Conservation (phyloP, 2,329 filamentous ascomycete species). For the Exophiala sideris region DNA sequence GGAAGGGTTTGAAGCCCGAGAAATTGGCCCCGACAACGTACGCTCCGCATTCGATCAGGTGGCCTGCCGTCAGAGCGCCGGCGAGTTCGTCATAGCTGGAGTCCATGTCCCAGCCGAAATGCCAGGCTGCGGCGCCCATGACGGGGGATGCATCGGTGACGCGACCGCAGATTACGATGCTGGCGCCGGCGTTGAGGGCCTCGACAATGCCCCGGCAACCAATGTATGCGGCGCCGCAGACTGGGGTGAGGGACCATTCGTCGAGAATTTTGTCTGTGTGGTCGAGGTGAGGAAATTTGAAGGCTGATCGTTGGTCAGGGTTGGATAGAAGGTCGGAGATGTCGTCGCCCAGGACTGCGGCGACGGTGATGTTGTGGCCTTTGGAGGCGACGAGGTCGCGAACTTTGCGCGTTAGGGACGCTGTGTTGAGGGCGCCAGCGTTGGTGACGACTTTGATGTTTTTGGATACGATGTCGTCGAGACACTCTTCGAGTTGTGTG, state of each 20-base stretch:
- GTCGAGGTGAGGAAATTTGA: not conserved
- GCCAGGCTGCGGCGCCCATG: constrained; percentile 28
- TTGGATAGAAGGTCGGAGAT: not conserved
- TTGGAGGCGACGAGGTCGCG: not conserved
- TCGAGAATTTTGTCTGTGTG: not conserved
- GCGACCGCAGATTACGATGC: constrained; percentile 34
- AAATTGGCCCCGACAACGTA: constrained; percentile 25
- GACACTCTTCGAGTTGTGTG: constrained; percentile 16
- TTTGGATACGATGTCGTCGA: constrained; percentile 8
- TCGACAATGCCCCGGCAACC: constrained; percentile 43
- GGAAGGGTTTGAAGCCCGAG: constrained; percentile 37
- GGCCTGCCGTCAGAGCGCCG: constrained; percentile 31
- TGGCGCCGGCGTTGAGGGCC: constrained; percentile 29
- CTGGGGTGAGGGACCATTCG: not conserved
- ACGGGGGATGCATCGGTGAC: constrained; percentile 30
- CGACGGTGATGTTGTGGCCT: not conserved
- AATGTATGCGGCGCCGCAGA: constrained; percentile 41
- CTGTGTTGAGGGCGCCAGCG: constrained; percentile 25
- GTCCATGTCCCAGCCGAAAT: constrained; percentile 11
- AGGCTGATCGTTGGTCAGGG: not conserved
- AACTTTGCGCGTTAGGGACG: constrained; percentile 6
- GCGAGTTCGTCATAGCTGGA: constrained; percentile 24
- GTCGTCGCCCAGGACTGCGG: not conserved
- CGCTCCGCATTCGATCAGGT: constrained; percentile 32
- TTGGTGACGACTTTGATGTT: constrained; percentile 26